Evolutionary conservation across 208 protist species (phyloP).

Genomic region (Acanthamoeba divionensis): DNA sequence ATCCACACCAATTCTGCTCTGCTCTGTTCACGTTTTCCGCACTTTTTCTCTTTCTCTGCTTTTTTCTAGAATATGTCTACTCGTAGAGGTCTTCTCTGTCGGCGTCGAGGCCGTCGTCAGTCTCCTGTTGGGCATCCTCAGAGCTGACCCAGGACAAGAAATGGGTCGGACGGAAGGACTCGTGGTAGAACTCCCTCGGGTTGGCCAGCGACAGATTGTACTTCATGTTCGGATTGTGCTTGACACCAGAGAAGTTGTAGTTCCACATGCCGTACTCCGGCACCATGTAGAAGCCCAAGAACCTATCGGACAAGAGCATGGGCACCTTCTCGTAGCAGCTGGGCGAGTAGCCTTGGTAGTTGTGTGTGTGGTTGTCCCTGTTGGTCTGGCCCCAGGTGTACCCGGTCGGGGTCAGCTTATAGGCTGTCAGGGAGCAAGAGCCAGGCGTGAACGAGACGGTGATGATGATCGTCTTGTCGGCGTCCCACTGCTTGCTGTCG

Average conservation of each 20-base stretch:
- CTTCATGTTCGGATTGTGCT: constrained; percentile 82
- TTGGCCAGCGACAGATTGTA: constrained; percentile 88
- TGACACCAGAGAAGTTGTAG: constrained; percentile 93
- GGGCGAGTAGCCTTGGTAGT: constrained; percentile 81
- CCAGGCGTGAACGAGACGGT: constrained; percentile 90
- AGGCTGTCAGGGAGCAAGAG: constrained; percentile 86
- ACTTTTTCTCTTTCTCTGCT: too few species aligned
- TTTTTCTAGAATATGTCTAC: too few species aligned
- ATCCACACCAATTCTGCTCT: too few species aligned
- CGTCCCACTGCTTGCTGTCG: constrained; percentile 86
- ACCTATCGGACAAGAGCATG: constrained; percentile 90
- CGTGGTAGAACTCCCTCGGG: constrained; percentile 92
- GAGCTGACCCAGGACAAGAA: constrained; percentile 85
- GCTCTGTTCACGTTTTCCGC: too few species aligned
- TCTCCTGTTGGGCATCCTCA: constrained; percentile 8
- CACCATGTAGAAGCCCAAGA: constrained; percentile 93
- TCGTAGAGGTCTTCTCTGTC: constrained; percentile 58
- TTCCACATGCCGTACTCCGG: constrained; percentile 91
- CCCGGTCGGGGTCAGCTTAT: constrained; percentile 86
- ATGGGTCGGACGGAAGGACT: constrained; percentile 90
- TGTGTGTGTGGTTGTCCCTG: constrained; percentile 76
- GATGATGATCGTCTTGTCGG: constrained; percentile 86
- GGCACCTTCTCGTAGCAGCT: constrained; percentile 88
- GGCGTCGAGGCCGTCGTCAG: constrained; percentile 49
- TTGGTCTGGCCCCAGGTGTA: constrained; percentile 90